A percentile compares a stretch with the other conserved stretches of the same genome.
Conservation (phyloP, 1,284 basidiomycete species). For the Polyporus tsugae region DNA sequence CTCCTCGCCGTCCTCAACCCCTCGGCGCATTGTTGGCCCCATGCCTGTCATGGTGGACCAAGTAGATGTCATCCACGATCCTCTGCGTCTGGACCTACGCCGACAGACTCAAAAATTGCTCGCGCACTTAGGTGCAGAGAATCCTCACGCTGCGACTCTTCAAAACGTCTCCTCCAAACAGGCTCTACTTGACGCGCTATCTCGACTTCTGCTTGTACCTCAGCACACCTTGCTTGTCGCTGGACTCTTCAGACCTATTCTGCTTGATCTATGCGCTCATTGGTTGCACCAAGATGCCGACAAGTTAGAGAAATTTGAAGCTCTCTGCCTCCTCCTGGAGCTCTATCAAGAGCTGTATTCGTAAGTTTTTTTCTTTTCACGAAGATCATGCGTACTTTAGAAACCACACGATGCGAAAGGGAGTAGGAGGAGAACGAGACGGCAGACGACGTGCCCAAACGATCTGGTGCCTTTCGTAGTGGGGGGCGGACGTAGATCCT, state of each 20-base stretch:
- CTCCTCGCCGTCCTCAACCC: background rate
- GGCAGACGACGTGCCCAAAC: background rate
- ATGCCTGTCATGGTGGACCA: slow-evolving; percentile 13
- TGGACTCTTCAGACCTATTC: slow-evolving; percentile 67
- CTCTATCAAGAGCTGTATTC: slow-evolving; percentile 79
- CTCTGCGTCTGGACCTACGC: slow-evolving; percentile 60
- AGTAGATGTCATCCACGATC: slow-evolving; percentile 41
- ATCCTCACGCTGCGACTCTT: slow-evolving; percentile 45
- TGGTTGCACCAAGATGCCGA: slow-evolving; percentile 65
- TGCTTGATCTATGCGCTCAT: slow-evolving; percentile 75
- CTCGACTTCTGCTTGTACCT: slow-evolving; percentile 50
- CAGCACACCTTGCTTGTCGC: slow-evolving; percentile 65
- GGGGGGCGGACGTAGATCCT: background rate
- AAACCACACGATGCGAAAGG: background rate
- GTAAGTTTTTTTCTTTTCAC: slow-evolving; percentile 53
- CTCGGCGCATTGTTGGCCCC: background rate
- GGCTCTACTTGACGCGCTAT: slow-evolving; percentile 45
- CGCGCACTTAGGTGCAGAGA: slow-evolving; percentile 49
- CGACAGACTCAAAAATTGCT: slow-evolving; percentile 57
- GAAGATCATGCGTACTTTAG: background rate
- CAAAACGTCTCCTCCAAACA: slow-evolving; percentile 46
- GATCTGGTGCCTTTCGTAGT: background rate
- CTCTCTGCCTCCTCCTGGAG: slow-evolving; percentile 69
- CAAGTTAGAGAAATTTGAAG: slow-evolving; percentile 62
- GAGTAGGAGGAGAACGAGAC: background rate